Evolutionary conservation across 257 asterid species (phyloP).

Genomic region (Jacaranda copaia): DNA sequence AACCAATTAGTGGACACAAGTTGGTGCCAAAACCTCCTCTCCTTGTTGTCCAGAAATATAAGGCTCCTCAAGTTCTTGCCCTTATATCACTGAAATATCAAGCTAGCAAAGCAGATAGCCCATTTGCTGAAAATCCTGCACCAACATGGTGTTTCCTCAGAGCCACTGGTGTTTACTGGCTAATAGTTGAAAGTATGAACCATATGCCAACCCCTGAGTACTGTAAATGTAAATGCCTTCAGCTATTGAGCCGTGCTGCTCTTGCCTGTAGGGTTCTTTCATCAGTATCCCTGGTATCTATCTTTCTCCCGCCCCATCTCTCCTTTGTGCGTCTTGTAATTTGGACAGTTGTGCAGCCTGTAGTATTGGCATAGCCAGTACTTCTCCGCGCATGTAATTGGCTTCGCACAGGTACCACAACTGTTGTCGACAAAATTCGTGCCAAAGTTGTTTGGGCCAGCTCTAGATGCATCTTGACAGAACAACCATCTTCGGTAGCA

Average conservation of each 20-base stretch:
- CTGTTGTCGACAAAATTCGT: background rate
- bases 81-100: slow-evolving; percentile 4
- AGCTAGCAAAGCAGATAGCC: background rate
- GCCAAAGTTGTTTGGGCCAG: background rate
- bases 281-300: background rate
- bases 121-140: background rate
- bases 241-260: background rate
- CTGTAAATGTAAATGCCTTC: too few species aligned
- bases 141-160: background rate
- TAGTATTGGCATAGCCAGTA: slow-evolving; percentile 1
- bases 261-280: background rate
- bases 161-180: slow-evolving; percentile 1
- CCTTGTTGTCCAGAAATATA: background rate
- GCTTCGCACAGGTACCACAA: background rate
- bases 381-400: background rate
- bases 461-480: slow-evolving; percentile 5
- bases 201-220: background rate
- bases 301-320: background rate
- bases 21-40: background rate
- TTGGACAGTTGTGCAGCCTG: background rate
- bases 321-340: background rate
- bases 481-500: background rate
- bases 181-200: background rate
- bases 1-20: background rate
- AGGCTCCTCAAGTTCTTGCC: too few species aligned